A percentile compares a stretch with the other conserved stretches of the same genome.
These are phyloP conservation scores for Fraxinus quadrangulata DNA, from an alignment of 257 asterid species.

Conservation along the genomic window DNA sequence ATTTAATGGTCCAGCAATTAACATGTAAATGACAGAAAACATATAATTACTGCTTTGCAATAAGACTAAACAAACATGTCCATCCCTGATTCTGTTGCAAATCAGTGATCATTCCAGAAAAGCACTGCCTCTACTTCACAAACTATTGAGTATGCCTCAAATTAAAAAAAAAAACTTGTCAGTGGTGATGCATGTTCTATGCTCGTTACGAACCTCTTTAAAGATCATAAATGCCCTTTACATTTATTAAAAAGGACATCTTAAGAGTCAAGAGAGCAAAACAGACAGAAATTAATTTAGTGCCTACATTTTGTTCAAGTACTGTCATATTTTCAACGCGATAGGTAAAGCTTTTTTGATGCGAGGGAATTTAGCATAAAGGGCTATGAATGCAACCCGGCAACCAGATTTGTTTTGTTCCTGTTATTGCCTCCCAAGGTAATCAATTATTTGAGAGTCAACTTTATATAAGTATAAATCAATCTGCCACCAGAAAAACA, in stretches of 20 bases:
- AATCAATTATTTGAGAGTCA: background rate
- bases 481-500: background rate
- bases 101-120: background rate
- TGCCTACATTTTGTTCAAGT: background rate
- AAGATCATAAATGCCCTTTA: background rate
- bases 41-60: background rate
- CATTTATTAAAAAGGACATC: background rate
- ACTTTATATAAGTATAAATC: background rate
- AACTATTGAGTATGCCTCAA: background rate
- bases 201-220: background rate
- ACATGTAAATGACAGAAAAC: background rate
- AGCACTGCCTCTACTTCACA: background rate
- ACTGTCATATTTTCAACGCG: background rate
- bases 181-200: background rate
- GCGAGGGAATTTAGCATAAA: background rate
- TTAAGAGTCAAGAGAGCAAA: background rate
- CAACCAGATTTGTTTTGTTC: background rate
- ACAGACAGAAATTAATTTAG: background rate
- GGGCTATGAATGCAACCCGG: background rate
- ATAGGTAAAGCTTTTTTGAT: background rate
- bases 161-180: background rate
- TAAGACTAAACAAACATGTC: background rate
- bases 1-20: background rate
- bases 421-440: background rate
- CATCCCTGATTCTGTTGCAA: background rate